A percentile compares a stretch with the other conserved stretches of the same genome.
Conservation (phyloP, 2,329 filamentous ascomycete species). For the Neopestalotiopsis sp. region DNA sequence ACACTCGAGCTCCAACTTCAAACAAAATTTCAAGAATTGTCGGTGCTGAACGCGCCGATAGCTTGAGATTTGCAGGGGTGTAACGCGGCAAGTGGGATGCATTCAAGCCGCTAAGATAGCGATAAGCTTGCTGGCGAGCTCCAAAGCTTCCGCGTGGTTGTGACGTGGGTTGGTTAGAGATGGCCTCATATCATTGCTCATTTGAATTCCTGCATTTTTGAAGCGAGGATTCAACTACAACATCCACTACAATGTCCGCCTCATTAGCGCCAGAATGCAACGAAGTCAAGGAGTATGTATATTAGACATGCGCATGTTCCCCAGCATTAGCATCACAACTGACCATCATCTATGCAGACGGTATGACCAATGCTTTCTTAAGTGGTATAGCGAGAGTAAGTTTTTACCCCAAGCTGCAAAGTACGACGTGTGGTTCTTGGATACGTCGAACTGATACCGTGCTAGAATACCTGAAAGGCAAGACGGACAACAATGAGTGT, state of each 20-base stretch:
- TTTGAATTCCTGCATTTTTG: neutral
- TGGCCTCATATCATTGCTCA: slow-evolving; percentile 3
- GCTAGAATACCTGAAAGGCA: slow-evolving; percentile 85
- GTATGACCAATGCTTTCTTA: slow-evolving; percentile 97
- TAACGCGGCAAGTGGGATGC: neutral
- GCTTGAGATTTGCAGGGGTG: slow-evolving; percentile 4
- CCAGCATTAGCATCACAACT: neutral
- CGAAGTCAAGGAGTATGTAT: slow-evolving; percentile 85
- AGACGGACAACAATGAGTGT: slow-evolving; percentile 79
- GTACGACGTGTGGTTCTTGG: slow-evolving; percentile 23
- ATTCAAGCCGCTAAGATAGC: slow-evolving; percentile 1
- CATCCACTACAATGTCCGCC: slow-evolving; percentile 73
- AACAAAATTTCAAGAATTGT: slow-evolving; percentile 22
- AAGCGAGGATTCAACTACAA: neutral
- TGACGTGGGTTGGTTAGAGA: neutral
- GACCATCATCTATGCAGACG: slow-evolving; percentile 57
- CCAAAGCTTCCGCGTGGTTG: neutral
- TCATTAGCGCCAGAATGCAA: slow-evolving; percentile 96
- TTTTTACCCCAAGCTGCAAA: slow-evolving; percentile 21
- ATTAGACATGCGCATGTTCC: neutral
- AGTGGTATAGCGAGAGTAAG: slow-evolving; percentile 99
- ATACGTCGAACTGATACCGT: slow-evolving; percentile 15
- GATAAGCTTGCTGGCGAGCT: slow-evolving; percentile 5
- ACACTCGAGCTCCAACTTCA: neutral
- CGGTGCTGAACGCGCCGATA: slow-evolving; percentile 8